A percentile compares a stretch with the other conserved stretches of the same genome.
Conservation (phyloP, 2,329 filamentous ascomycete genomes). For the Colletotrichum navitas region DNA sequence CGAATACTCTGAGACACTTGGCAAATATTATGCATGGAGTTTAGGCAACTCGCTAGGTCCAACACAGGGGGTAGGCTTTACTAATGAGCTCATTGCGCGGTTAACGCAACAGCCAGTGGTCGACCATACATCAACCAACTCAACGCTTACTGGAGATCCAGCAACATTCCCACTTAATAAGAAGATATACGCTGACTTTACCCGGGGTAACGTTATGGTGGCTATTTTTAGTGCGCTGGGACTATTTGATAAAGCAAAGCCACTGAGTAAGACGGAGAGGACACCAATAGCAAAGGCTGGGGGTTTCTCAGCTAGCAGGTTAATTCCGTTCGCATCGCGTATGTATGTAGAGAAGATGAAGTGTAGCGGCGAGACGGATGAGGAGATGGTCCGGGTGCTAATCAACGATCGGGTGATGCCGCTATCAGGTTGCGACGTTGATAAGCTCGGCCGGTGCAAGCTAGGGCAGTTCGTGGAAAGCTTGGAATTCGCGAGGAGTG, state of each 20-base stretch:
- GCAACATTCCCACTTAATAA: constrained; percentile 79
- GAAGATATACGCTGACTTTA: constrained; percentile 87
- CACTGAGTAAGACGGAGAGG: constrained; percentile 64
- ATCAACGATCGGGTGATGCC: constrained; percentile 87
- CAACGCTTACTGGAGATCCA: constrained; percentile 76
- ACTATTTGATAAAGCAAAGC: constrained; percentile 75
- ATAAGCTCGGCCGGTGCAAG: constrained; percentile 77
- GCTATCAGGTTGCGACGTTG: constrained; percentile 76
- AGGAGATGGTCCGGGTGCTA: constrained; percentile 82
- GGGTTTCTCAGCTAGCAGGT: constrained; percentile 82
- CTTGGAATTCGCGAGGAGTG: constrained; percentile 77
- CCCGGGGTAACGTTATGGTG: constrained; percentile 90
- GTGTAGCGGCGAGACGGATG: constrained; percentile 64
- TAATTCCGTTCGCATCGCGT: constrained; percentile 86
- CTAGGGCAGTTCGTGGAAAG: constrained; percentile 79
- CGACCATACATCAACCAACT: constrained; percentile 82
- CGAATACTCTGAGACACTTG: constrained; percentile 83
- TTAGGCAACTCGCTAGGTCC: constrained; percentile 83
- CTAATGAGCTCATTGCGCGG: constrained; percentile 88
- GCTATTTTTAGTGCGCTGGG: constrained; percentile 82
- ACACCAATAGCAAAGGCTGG: constrained; percentile 63
- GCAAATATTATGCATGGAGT: constrained; percentile 89
- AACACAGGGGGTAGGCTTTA: constrained; percentile 88
- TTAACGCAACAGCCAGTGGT: constrained; percentile 76
- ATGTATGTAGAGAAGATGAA: constrained; percentile 90